Percentiles rank a stretch among this genome's conserved stretches.
Conservation (phyloP, 2,329 filamentous ascomycete species). For the Talaromyces sp. region DNA sequence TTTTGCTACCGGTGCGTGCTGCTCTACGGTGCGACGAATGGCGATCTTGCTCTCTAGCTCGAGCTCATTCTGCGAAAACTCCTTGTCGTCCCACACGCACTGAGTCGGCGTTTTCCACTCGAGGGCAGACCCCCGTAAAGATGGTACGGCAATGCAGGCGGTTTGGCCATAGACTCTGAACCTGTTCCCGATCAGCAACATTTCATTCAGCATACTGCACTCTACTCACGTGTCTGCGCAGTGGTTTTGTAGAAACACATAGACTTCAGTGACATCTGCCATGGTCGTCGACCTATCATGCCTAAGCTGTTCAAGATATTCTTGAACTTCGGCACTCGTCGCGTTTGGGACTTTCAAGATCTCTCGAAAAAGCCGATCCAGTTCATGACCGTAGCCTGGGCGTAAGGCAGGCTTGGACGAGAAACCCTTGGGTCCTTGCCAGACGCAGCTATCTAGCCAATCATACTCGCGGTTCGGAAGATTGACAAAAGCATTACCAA, state of each 20-base stretch:
- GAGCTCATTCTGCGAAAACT: slow-evolving; percentile 7
- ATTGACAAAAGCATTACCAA: background rate
- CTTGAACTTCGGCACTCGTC: slow-evolving; percentile 4
- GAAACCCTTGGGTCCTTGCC: slow-evolving; percentile 2
- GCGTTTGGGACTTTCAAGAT: slow-evolving; percentile 6
- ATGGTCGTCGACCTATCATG: slow-evolving; percentile 2
- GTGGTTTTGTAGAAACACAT: slow-evolving; percentile 3
- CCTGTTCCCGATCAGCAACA: slow-evolving; percentile 3
- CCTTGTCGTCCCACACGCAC: slow-evolving; percentile 6
- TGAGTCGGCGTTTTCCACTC: slow-evolving; percentile 6
- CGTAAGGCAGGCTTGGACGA: slow-evolving; percentile 3
- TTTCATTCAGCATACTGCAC: background rate
- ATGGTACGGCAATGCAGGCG: slow-evolving; percentile 4
- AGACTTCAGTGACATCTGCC: slow-evolving; percentile 7
- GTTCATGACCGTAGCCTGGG: slow-evolving; percentile 4
- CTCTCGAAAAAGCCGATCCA: slow-evolving; percentile 6
- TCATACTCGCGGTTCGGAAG: background rate
- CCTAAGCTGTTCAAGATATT: slow-evolving; percentile 5
- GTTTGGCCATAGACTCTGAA: slow-evolving; percentile 2
- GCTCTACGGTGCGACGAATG: slow-evolving; percentile 6
- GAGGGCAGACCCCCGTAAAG: background rate
- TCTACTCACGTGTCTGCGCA: slow-evolving; percentile 6
- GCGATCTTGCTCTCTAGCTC: slow-evolving; percentile 4
- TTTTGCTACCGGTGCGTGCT: slow-evolving; percentile 2
- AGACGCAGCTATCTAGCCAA: background rate